A percentile compares a stretch with the other conserved stretches of the same genome.
These are phyloP conservation scores for Neofusicoccum cordaticola DNA, from an alignment of 2,329 filamentous ascomycete species.

Conservation along the genomic window DNA sequence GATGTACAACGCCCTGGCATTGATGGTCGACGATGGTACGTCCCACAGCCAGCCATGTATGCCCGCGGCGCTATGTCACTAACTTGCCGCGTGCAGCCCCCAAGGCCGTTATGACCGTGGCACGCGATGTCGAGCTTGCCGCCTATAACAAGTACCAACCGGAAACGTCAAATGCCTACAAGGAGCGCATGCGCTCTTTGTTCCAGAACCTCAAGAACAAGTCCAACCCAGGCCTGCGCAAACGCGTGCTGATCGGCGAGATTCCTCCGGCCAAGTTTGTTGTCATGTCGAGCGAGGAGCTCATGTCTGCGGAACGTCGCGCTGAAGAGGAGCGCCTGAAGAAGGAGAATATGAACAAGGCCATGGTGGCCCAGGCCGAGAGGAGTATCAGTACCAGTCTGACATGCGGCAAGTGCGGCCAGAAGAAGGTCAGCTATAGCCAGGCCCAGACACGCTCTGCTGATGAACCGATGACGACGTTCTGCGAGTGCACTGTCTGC, in stretches of 20 bases:
- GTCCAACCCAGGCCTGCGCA: slow-evolving; percentile 74
- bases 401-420: slow-evolving; percentile 85
- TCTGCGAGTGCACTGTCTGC: slow-evolving; percentile 54
- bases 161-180: slow-evolving; percentile 69
- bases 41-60: slow-evolving; percentile 15
- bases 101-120: slow-evolving; percentile 63
- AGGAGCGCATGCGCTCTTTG: slow-evolving; percentile 83
- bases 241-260: slow-evolving; percentile 70
- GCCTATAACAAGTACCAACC: slow-evolving; percentile 68
- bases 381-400: slow-evolving; percentile 86
- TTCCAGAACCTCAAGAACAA: slow-evolving; percentile 95
- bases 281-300: slow-evolving; percentile 81
- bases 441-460: slow-evolving; percentile 94
- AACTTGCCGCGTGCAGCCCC: slow-evolving; percentile 41
- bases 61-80: neutral
- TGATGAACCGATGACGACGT: slow-evolving; percentile 76
- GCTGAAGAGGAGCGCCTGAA: slow-evolving; percentile 73
- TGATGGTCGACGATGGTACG: slow-evolving; percentile 58
- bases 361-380: slow-evolving; percentile 88
- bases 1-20: slow-evolving; percentile 88
- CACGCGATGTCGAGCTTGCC: slow-evolving; percentile 73
- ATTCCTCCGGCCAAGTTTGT: slow-evolving; percentile 74
- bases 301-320: slow-evolving; percentile 81
- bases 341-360: slow-evolving; percentile 94
- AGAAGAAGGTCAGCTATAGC: slow-evolving; percentile 92